phyloP scores from a whole-genome alignment of 208 protist genomes.

The Trypanosoma lewisi region DNA sequence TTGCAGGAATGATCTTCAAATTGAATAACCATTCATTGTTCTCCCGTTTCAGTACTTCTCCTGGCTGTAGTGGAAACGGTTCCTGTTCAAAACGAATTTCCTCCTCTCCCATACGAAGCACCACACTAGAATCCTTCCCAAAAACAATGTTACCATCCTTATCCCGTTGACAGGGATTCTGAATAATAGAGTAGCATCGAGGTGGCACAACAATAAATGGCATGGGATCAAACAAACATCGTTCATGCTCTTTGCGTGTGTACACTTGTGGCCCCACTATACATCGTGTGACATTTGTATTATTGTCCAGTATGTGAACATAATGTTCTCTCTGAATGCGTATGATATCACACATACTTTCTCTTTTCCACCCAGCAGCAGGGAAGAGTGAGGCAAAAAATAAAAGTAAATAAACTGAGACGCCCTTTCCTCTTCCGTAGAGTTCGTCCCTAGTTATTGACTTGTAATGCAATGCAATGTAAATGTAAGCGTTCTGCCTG shows the following conservation, averaged over 20 bases:
- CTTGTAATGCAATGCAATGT: too few species aligned
- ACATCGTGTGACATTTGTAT: conserved; percentile 84
- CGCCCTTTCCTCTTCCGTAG: too few species aligned
- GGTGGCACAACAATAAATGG: conserved; percentile 67
- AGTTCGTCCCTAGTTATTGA: too few species aligned
- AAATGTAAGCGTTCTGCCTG: too few species aligned
- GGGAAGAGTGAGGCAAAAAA: too few species aligned
- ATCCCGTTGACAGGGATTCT: conserved; percentile 63
- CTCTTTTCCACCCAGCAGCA: conserved; percentile 7
- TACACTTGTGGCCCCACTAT: conserved; percentile 91
- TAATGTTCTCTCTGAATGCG: conserved; percentile 92
- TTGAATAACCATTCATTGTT: conserved; percentile 48
- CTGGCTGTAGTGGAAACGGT: conserved; percentile 93
- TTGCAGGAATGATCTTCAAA: conserved; percentile 70
- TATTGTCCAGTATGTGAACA: conserved; percentile 95
- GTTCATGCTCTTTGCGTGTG: conserved; percentile 91
- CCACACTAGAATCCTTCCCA: conserved; percentile 73
- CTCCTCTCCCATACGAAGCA: conserved; percentile 86
- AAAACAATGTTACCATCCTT: conserved; percentile 35
- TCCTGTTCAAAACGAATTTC: conserved; percentile 90
- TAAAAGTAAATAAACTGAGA: conserved; percentile 11
- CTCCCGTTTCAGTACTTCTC: conserved; percentile 55
- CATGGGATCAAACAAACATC: conserved; percentile 82
- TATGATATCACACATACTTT: conserved; percentile 51
- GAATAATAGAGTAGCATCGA: conserved; percentile 66